Evolutionary conservation across 2,329 filamentous ascomycete species (phyloP), one percentile per base, ranked within the genome.

Genomic region (Ophiostoma piceae): DNA sequence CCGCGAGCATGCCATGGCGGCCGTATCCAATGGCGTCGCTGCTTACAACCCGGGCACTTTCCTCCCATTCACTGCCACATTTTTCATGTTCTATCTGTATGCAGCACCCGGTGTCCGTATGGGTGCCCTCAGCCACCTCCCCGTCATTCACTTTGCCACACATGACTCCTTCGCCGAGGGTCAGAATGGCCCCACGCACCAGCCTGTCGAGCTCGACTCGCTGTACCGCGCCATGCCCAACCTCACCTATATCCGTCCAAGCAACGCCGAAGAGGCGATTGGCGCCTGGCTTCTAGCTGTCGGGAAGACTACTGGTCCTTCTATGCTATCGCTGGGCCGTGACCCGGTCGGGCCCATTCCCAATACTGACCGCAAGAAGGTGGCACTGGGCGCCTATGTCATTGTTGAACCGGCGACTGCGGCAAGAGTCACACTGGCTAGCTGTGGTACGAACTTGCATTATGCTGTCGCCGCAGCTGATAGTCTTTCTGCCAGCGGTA

Each of bases 151-250:
- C 74, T 79, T 84, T 41, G 87, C 86, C 1, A 89, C 87, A 0
- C 87, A 89, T 76, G 86, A 88, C 77, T 84, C 81, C 8, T 85
- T 88, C 65, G 87, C 83, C 26, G 84, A 81, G 51, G 86, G 87
- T 1, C 84, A 88, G 72, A 84, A 88, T 72, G 87, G 86, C 0
- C 87, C 86, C 0, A 88, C 87, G 0, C 87, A 89, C 73, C 87
- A 89, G 75, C 86, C 87, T 39, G 86, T 83, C 47, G 78, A 89
- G 0, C 82, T 84, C 11, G 77, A 82, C 0, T 78, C 39, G 12
- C 39, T 89, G 2, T 89, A 86, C 75, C 83, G 87, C 4, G 83
- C 86, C 32, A 89, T 89, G 86, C 87, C 86, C 0, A 88, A 88
- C 71, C 72, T 89, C 0, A 77, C 85, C 1, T 88, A 88, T 75